phyloP scores from a whole-genome alignment of 1,284 basidiomycete species.

The Cryptococcus hybrid region DNA sequence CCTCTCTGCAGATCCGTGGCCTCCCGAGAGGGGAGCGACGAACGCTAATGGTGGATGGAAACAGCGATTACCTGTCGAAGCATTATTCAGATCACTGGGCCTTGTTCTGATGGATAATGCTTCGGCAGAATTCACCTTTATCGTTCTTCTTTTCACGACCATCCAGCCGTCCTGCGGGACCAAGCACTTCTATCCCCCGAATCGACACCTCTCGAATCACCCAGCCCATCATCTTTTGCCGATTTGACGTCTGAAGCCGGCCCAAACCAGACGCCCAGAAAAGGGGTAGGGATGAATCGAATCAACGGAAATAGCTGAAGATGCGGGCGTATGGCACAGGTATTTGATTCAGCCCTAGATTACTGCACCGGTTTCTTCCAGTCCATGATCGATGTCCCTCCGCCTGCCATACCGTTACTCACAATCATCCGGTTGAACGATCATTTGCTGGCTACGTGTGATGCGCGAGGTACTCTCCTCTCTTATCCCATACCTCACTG shows the following conservation, averaged over 20 bases:
- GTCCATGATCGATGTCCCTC: slow-evolving; percentile 51
- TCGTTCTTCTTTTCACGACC: slow-evolving; percentile 68
- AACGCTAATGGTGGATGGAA: not conserved
- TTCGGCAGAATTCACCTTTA: slow-evolving; percentile 82
- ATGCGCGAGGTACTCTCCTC: slow-evolving; percentile 72
- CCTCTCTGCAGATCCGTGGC: slow-evolving; percentile 5
- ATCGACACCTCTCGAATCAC: slow-evolving; percentile 30
- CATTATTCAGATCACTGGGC: slow-evolving; percentile 74
- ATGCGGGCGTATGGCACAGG: slow-evolving; percentile 68
- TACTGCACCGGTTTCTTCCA: slow-evolving; percentile 59
- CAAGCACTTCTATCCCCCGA: slow-evolving; percentile 7
- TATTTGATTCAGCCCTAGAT: slow-evolving; percentile 82
- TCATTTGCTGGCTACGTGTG: slow-evolving; percentile 66
- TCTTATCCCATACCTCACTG: slow-evolving; percentile 71
- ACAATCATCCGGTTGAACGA: slow-evolving; percentile 88
- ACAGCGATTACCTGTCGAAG: slow-evolving; percentile 80
- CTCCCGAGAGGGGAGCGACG: no score
- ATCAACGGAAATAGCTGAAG: slow-evolving; percentile 50
- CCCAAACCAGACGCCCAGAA: slow-evolving; percentile 7
- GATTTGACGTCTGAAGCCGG: slow-evolving; percentile 34
- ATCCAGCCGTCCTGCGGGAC: not conserved
- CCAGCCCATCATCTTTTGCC: slow-evolving; percentile 14
- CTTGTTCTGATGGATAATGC: slow-evolving; percentile 92
- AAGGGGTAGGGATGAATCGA: slow-evolving; percentile 30
- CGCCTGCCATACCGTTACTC: slow-evolving; percentile 69